These are phyloP conservation scores for Corchorus capsularis DNA, from an alignment of 345 rosid genomes.

Conservation along the genomic window DNA sequence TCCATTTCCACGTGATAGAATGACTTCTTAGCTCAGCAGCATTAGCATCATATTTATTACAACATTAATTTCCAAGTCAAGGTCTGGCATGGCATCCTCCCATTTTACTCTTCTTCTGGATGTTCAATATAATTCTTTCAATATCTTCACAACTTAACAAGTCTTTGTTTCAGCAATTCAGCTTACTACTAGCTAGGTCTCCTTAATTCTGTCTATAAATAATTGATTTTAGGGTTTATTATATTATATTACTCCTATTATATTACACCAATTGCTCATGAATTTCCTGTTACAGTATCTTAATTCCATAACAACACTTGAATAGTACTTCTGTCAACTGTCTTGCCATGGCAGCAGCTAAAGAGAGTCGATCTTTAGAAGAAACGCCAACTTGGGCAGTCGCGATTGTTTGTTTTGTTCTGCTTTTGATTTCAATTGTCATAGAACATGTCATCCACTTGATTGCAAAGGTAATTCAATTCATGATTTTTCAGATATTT, in stretches of 20 bases:
- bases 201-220: neutral
- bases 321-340: neutral
- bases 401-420: constrained; percentile 68
- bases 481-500: neutral
- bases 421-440: constrained; percentile 63
- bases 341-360: constrained; percentile 19
- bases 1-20: neutral
- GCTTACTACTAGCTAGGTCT: neutral
- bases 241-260: neutral
- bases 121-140: neutral
- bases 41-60: neutral
- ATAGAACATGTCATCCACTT: constrained; percentile 67
- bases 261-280: neutral
- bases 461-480: constrained; percentile 40
- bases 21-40: neutral
- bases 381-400: constrained; percentile 90
- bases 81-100: neutral
- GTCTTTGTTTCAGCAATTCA: neutral
- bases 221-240: neutral
- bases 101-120: neutral
- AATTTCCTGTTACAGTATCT: neutral
- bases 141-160: neutral
- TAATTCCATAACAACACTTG: neutral
- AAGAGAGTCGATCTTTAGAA: constrained; percentile 47
- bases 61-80: neutral